These are phyloP conservation scores for Ustilago vetiveriae DNA, from an alignment of 1,284 basidiomycete species.

Conservation along the genomic window DNA sequence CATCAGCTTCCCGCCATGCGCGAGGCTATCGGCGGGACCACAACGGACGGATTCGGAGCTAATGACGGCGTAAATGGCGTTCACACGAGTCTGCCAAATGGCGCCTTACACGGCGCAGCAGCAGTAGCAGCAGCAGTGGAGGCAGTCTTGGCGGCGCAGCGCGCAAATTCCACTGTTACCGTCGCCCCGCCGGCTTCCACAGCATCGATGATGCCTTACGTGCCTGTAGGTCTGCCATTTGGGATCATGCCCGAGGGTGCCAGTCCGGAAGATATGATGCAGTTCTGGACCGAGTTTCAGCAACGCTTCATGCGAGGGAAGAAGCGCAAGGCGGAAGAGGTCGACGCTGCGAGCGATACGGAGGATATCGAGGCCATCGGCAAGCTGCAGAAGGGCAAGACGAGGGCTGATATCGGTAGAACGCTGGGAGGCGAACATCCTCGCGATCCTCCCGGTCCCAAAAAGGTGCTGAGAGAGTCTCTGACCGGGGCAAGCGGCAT, in stretches of 20 bases:
- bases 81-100: constrained; percentile 19
- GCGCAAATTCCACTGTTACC: constrained; percentile 1
- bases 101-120: constrained; percentile 5
- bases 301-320: constrained; percentile 39
- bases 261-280: constrained; percentile 44
- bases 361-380: constrained; percentile 47
- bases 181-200: constrained; percentile 8
- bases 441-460: constrained; percentile 70
- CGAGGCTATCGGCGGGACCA: constrained; percentile 36
- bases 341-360: constrained; percentile 22
- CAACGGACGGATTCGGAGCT: constrained; percentile 33
- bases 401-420: constrained; percentile 66
- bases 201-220: constrained; percentile 35
- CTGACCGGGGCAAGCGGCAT: constrained; percentile 25
- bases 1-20: constrained; percentile 41
- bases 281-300: constrained; percentile 49
- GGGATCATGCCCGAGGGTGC: constrained; percentile 48
- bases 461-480: constrained; percentile 71
- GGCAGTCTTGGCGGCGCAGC: background rate
- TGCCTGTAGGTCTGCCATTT: constrained; percentile 34
- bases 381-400: constrained; percentile 42
- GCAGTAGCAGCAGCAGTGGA: constrained; percentile 6
- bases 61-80: constrained; percentile 13
- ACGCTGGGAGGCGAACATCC: constrained; percentile 79
- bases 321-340: constrained; percentile 41